Base-by-base conservation (phyloP, 2,329 filamentous ascomycete species). In the Capronia americana region DNA sequence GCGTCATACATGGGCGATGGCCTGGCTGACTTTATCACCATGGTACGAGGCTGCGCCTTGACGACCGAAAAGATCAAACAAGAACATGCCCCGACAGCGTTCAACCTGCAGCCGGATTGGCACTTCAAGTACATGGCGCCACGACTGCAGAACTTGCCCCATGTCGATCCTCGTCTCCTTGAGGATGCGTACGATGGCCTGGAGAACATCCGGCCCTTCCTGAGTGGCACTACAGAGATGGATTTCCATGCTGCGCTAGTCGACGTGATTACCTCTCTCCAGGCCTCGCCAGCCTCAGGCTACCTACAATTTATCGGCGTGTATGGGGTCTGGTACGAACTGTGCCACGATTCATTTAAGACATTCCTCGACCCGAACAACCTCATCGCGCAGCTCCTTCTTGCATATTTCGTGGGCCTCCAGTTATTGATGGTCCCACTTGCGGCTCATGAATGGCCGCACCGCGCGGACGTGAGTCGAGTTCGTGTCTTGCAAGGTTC, bases 401-500 rank as follows among this genome's bases (percentile, higher is more conserved):
- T 84, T 4, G 75, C 79, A 6, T 81, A 84, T 69, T 83, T 82
- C 69, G 77, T 84, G n/a, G 77, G 79, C 1, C 70, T 83, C 0
- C 80, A 84, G 59, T 74, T 81, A 0, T 73, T 83, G 5, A 75
- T 84, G 64, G 76, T 76, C 4, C 81, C 80, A 0, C 78, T 83
- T 5, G 66, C 75, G 2, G 68, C 71, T 28, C 71, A 73, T 8
- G 75, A 77, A 54, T 76, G 70, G 65, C 73, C 73, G 0, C 69
- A 74, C 1, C 70, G 70, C 8, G 53, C 65, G 41, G 55, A 70
- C 57, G 50, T 38, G 10, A 30, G 64, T 32, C n/a, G 63, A 30
- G 55, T 64, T 14, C 55, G 67, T 30, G 69, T 70, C 7, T 62
- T 70, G 11, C 64, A 69, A 12, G 64, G 71, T 66, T 77, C 76